These are phyloP conservation scores for Zea luxurians DNA, from an alignment of 176 grass and related monocot species.

Conservation along the genomic window DNA sequence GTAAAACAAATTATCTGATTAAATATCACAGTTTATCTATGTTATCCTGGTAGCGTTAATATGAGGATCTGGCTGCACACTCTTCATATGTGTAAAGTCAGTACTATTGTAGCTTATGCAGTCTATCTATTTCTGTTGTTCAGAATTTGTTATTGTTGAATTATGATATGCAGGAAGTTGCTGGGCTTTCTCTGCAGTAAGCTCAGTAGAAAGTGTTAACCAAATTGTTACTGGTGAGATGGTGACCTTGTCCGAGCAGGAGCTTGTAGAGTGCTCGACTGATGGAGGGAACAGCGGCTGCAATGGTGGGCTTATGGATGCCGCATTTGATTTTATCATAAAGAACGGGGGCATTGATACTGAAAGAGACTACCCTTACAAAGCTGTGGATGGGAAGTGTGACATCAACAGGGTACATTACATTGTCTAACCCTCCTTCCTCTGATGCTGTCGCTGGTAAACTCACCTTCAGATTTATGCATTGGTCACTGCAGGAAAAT, in stretches of 20 bases:
- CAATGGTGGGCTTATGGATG: constrained; percentile 85
- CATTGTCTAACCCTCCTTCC: neutral
- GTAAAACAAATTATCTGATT: neutral
- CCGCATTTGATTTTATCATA: constrained; percentile 76
- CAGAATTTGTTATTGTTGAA: neutral
- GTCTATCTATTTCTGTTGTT: no score
- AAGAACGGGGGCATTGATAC: constrained; percentile 87
- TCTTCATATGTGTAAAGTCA: no score
- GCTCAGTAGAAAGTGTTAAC: constrained; percentile 84
- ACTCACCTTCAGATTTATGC: neutral
- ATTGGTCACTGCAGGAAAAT: constrained; percentile 54
- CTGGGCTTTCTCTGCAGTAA: constrained; percentile 93
- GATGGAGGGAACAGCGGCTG: constrained; percentile 65
- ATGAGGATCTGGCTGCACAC: no score
- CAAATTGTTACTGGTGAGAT: constrained; percentile 82
- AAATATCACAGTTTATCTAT: neutral
- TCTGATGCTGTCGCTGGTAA: neutral
- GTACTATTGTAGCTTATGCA: neutral
- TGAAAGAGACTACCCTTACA: constrained; percentile 88
- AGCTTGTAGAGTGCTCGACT: constrained; percentile 77
- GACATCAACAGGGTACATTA: constrained; percentile 59
- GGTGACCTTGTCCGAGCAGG: constrained; percentile 71
- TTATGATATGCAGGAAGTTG: constrained; percentile 69
- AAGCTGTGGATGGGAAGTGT: constrained; percentile 56
- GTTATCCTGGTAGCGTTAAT: neutral